Percentiles rank a stretch among this genome's conserved stretches.
phyloP scores from a whole-genome alignment of 1,284 basidiomycete genomes.

The Apiotrichum montevideense region DNA sequence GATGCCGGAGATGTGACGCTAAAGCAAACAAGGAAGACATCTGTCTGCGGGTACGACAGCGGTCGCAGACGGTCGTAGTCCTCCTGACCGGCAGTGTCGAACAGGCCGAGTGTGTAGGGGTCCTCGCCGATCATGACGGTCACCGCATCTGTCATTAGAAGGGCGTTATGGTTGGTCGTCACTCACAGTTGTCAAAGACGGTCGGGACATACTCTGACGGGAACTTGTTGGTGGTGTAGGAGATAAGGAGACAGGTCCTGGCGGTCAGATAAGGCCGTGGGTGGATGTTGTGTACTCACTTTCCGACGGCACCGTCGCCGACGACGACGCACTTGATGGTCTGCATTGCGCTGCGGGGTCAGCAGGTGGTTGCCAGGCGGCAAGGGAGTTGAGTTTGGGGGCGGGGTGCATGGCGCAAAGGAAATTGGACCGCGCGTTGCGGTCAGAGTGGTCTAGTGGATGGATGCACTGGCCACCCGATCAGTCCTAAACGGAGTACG shows the following conservation, averaged over 20 bases:
- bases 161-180: neutral
- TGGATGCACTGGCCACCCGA: no score
- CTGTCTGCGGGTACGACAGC: constrained; percentile 98
- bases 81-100: constrained; percentile 99
- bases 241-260: constrained; percentile 90
- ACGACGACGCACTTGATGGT: constrained; percentile 98
- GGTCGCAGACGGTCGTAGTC: constrained; percentile 96
- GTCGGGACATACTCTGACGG: constrained; percentile 98
- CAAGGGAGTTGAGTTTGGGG: neutral
- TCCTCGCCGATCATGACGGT: constrained; percentile 99
- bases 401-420: neutral
- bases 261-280: neutral
- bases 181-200: constrained; percentile 56
- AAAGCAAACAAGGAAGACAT: constrained; percentile 99
- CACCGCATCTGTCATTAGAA: constrained; percentile 68
- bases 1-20: constrained; percentile 97
- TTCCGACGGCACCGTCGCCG: constrained; percentile 99
- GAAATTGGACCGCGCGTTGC: no score
- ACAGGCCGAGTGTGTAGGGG: constrained; percentile 95
- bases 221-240: constrained; percentile 99
- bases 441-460: no score
- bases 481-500: no score
- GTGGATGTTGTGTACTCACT: constrained; percentile 49
- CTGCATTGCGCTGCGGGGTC: constrained; percentile 58
- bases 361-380: neutral